Base-by-base conservation (phyloP, 169 alveolate species). In the Miamiensis avidus region DNA sequence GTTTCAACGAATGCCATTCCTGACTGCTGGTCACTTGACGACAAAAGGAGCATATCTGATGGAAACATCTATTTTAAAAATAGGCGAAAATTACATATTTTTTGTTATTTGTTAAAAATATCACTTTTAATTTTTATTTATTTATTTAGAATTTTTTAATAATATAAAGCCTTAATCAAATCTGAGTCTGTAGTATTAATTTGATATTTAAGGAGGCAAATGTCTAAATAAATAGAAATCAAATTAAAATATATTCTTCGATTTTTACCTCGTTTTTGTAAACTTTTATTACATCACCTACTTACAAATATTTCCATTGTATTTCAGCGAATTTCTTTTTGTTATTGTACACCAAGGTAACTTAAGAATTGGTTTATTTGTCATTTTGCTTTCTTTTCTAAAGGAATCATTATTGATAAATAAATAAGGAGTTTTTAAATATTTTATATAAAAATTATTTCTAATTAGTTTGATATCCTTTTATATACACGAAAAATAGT, bases 371-470 rank as follows among this genome's bases (percentile, higher is more conserved):
- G 65, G 89, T 95, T 30, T 76, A 74, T 30, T 88, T 87, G 86
- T 95, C 98, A 78, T 93, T 88, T 49, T 82, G 81, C 34, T 90
- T 88, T 77, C 96, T 91, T 83, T 92, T 91, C 92, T 92, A 85
- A 75, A 86, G 78, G 34, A 31, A 25, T 87, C 82, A 34, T 33
- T 73, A 82, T 82, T 75, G 34, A 76, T 81, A 49, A 74, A 34
- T 74, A 75, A 75, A 27, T 81, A 81, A 31, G 81, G 82, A 64
- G 25, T 64, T 29, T 74, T 82, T 31, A 82, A 74, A 0, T 78
- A 31, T n/a, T n/a, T n/a, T n/a, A n/a, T n/a, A n/a, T n/a, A n/a
- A n/a, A n/a, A n/a, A n/a, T 73, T 15, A 29, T n/a, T 73, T 73
- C 25, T 4, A 73, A 15, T 73, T n/a, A 73, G 6, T 73, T 73